Conservation (phyloP, 1,139 yeast species). For the Protomyces gravidus region DNA sequence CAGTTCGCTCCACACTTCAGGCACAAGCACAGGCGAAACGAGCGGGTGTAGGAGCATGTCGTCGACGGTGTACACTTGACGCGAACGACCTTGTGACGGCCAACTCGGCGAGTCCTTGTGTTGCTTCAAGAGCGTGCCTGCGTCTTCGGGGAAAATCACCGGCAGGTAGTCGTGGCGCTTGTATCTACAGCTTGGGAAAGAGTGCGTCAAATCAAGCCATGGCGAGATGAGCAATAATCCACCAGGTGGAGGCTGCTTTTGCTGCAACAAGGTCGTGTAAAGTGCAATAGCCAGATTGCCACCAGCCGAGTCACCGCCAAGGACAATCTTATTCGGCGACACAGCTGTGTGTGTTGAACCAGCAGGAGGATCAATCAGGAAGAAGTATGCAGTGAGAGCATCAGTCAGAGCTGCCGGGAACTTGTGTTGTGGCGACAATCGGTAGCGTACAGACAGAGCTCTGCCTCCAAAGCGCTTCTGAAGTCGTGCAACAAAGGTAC, state of each 20-base stretch:
- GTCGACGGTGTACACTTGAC: constrained; percentile 19
- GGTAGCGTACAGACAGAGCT: constrained; percentile 22
- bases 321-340: constrained; percentile 12
- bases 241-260: constrained; percentile 31
- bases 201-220: constrained; percentile 33
- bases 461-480: constrained; percentile 10
- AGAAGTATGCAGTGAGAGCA: constrained; percentile 31
- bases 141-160: constrained; percentile 1
- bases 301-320: constrained; percentile 32
- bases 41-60: constrained; percentile 21
- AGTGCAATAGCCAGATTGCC: constrained; percentile 39
- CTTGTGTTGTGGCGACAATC: constrained; percentile 15
- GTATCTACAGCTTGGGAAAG: constrained; percentile 31
- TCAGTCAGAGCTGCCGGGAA: constrained; percentile 33
- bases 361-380: constrained; percentile 28
- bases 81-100: constrained; percentile 9
- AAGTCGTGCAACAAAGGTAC: constrained; percentile 15
- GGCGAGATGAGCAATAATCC: constrained; percentile 33
- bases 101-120: constrained; percentile 18
- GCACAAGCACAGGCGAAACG: constrained; percentile 22
- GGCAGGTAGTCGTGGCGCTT: constrained; percentile 33
- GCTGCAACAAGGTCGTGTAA: constrained; percentile 20
- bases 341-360: constrained; percentile 20
- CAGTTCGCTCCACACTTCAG: constrained; percentile 6
- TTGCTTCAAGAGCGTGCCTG: not conserved